Base-by-base conservation (phyloP, 345 rosid species). In the Aquilaria malaccensis region DNA sequence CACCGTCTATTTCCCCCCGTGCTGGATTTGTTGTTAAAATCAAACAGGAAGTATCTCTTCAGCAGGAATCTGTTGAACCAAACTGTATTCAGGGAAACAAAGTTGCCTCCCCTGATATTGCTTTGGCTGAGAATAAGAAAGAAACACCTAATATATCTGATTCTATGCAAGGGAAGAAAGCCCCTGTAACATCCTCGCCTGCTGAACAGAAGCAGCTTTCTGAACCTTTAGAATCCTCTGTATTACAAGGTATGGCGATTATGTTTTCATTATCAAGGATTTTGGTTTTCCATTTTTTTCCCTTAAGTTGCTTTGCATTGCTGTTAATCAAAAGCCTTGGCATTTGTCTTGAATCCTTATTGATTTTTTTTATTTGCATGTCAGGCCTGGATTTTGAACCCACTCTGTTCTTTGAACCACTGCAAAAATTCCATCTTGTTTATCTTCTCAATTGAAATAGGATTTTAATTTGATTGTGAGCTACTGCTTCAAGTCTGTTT, bases 201-300 rank as follows among this genome's bases (percentile, higher is more conserved):
- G 65, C 56, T 68, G 80, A 60, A 55, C 71, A 67, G 49, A 69
- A 59, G 72, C 68, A 73, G 51, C 58, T 45, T 2, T 60, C 81
- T 68, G 76, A 73, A 57, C 60, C 67, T 59, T 30, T 64, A 31
- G 73, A 78, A 58, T 68, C 76, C 30, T 65, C 76, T 15, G 56
- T 69, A 63, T 65, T 58, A 11, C 52, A 74, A 64, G 91, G 96
- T 91, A 77, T 29, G 52, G 55, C n/a, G 9, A 45, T 4, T 33
- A 6, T 56, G n/a, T 61, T 50, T 9, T 14, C 10, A 6, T 22
- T 15, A 4, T n/a, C 43, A 32, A 50, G 56, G n/a, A 32, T 15
- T 51, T 50, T 14, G 15, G 13, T 14, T 10, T 14, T 37, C 7
- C 3, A n/a, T 2, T 45, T 47, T 22, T 11, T 13, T 9, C 15